These are phyloP conservation scores for Pleochaeta shiraiana DNA, from an alignment of 2,329 filamentous ascomycete genomes.

Conservation along the genomic window DNA sequence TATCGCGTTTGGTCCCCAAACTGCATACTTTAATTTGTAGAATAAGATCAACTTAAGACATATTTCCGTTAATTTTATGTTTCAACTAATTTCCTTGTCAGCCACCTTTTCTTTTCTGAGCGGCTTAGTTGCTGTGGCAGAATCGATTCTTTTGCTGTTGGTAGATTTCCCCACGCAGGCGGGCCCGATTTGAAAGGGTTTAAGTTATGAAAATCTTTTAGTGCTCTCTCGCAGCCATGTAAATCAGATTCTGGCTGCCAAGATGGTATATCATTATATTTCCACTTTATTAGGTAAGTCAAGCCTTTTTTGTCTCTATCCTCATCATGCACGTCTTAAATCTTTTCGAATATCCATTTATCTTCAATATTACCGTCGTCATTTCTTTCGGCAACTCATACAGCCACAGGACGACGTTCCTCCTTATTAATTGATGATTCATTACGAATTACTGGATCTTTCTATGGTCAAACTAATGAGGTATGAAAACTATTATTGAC, in stretches of 20 bases:
- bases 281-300: not conserved
- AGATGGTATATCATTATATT: not conserved
- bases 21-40: not conserved
- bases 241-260: not conserved
- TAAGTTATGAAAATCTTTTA: not conserved
- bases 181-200: not conserved
- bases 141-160: not conserved
- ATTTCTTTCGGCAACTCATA: not conserved
- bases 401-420: not conserved
- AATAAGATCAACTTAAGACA: not conserved
- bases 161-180: not conserved
- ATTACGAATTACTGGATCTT: not conserved
- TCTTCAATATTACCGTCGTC: constrained; percentile 4
- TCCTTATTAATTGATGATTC: not conserved
- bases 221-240: not conserved
- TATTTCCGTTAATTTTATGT: not conserved
- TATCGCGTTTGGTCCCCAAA: not conserved
- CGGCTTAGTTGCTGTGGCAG: not conserved
- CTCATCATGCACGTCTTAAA: constrained; percentile 39
- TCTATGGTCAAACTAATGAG: not conserved
- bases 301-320: not conserved
- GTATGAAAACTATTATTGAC: constrained; percentile 3
- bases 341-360: constrained; percentile 7
- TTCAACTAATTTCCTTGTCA: not conserved
- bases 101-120: not conserved